A percentile compares a stretch with the other conserved stretches of the same genome.
Conservation (phyloP, 371 early-diverging fungal genomes). For the Mortierella sp. region DNA sequence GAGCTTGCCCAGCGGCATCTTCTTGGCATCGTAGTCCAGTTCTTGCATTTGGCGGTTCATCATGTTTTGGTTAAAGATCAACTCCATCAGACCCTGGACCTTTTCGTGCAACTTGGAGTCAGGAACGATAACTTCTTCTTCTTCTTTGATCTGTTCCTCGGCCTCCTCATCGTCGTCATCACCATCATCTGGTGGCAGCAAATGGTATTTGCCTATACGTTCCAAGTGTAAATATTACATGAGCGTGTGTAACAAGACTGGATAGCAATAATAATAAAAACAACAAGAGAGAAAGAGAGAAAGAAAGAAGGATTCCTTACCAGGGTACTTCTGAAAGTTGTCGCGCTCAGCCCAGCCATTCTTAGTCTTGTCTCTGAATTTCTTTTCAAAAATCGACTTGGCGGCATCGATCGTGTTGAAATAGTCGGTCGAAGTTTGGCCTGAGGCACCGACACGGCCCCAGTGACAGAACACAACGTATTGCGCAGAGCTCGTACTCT, state of each 20-base stretch:
- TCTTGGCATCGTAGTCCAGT: constrained; percentile 64
- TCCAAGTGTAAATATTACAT: constrained; percentile 24
- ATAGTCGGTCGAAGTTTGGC: constrained; percentile 42
- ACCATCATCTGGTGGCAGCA: constrained; percentile 55
- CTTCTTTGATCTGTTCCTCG: constrained; percentile 20
- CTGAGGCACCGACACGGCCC: constrained; percentile 70
- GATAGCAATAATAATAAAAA: background rate
- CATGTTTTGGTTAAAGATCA: constrained; percentile 65
- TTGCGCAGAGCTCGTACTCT: constrained; percentile 16
- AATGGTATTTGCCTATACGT: constrained; percentile 46
- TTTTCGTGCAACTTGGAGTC: constrained; percentile 58
- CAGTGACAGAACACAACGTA: constrained; percentile 55
- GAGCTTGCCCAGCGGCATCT: constrained; percentile 73
- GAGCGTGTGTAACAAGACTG: background rate
- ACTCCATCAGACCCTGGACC: constrained; percentile 60
- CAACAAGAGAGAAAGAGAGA: background rate
- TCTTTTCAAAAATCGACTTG: constrained; percentile 55
- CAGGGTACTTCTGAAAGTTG: constrained; percentile 60
- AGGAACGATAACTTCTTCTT: constrained; percentile 26
- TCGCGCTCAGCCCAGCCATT: constrained; percentile 65
- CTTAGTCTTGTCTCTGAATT: constrained; percentile 67
- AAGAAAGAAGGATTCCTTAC: constrained; percentile 12
- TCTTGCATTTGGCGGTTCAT: constrained; percentile 65
- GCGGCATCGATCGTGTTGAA: constrained; percentile 31
- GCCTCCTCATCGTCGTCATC: constrained; percentile 59